phyloP scores from a whole-genome alignment of 768 basidiomycete species.

The Rhodotorula graminis region DNA sequence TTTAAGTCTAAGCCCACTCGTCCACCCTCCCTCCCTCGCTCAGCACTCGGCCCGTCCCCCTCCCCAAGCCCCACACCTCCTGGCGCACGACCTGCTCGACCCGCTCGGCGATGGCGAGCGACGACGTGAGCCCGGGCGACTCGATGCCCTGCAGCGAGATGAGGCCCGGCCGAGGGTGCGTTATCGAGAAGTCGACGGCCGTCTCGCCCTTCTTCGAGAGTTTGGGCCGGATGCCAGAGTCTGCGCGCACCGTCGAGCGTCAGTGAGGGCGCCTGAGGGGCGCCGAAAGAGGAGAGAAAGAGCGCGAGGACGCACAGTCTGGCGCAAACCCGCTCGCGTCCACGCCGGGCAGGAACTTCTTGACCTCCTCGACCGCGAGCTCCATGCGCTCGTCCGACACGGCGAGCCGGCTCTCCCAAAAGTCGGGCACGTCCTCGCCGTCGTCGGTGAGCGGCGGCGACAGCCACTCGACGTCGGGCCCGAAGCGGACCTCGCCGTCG shows the following conservation, averaged over 20 bases:
- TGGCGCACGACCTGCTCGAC: conserved; percentile 51
- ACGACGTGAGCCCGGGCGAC: conserved; percentile 82
- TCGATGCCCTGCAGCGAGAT: conserved; percentile 85
- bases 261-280: too few relatives aligned
- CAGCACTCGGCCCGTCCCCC: conserved; percentile 5
- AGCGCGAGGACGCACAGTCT: conserved; percentile 57
- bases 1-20: conserved; percentile 28
- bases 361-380: conserved; percentile 69
- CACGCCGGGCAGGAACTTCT: conserved; percentile 65
- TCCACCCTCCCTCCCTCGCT: conserved; percentile 24
- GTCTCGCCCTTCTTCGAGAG: conserved; percentile 61
- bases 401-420: conserved; percentile 66
- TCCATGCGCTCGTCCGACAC: conserved; percentile 59
- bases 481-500: conserved; percentile 78
- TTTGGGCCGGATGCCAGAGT: conserved; percentile 63
- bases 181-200: conserved; percentile 64
- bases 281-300: too few relatives aligned
- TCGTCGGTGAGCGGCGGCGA: conserved; percentile 49
- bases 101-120: conserved; percentile 73
- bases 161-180: conserved; percentile 51
- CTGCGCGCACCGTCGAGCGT: background rate
- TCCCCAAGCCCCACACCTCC: conserved; percentile 29
- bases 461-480: conserved; percentile 88
- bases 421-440: conserved; percentile 57
- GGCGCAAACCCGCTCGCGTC: conserved; percentile 60